Evolutionary conservation across 169 alveolate genomes (phyloP), one percentile per base, ranked within the genome.

Genomic region (Cryptosporidium xiaoi): DNA sequence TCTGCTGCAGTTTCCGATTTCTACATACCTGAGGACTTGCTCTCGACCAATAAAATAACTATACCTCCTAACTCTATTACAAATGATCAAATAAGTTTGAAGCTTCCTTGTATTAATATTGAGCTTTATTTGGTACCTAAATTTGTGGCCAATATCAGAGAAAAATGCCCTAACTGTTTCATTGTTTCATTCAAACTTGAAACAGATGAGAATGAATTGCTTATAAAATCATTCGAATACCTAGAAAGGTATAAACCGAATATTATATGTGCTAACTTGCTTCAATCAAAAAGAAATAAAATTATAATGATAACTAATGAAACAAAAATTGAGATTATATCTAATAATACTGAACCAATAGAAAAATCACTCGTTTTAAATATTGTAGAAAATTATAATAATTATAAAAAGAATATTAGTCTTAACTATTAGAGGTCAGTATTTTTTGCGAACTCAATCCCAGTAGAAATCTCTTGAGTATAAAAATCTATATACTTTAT

Each of bases 1-100:
- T 92, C 96, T 50, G 96, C 97, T 34, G 98, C 97, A n/a, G 98
- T 93, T 1, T 93, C 96, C 64, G 97, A 96, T 82, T 96, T 91
- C 65, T 94, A 93, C 68, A 83, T 94, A 40, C 96, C 97, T 20
- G 68, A 60, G 24, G 29, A 83, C 34, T 27, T 82, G 6, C 66
- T 83, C 46, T 50, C 64, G 18, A 62, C 69, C 5, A 7, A 60
- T 62, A 91, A 82, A 48, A 84, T 82, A 36, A 56, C 84, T 24
- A 55, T 56, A 6, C 84, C 64, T 2, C 64, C 33, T 2, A 64
- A 84, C 8, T 48, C 92, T 10, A 51, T 16, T 1, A 16, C 91
- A 24, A 34, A 64, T 2, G 56, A 56, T n/a, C 67, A 33, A 34
- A 13, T n/a, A n/a, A 55, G 55, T 53, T 53, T 53, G 29, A n/a